Percentiles rank a stretch among this genome's conserved stretches.
Conservation (phyloP, 352 stramenopile genomes). For the Globisporangium viniferum region DNA sequence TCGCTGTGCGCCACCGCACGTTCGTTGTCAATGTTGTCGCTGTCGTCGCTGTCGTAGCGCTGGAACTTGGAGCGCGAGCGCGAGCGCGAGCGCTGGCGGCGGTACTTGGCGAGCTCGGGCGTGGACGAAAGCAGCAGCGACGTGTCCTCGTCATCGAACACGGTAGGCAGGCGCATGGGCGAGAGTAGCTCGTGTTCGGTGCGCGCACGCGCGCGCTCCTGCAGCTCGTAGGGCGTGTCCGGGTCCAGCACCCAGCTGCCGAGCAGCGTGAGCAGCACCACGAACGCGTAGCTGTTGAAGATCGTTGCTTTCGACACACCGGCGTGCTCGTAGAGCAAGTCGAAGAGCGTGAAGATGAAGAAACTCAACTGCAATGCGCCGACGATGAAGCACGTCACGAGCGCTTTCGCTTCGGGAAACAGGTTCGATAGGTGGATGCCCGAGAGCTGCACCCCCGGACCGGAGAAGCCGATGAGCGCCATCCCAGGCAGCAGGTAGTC, state of each 20-base stretch:
- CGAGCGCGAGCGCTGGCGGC: constrained; percentile 10
- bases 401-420: constrained; percentile 60
- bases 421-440: constrained; percentile 77
- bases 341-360: constrained; percentile 69
- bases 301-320: constrained; percentile 38
- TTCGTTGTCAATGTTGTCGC: neutral
- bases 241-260: constrained; percentile 55
- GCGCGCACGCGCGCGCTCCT: constrained; percentile 3
- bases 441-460: constrained; percentile 60
- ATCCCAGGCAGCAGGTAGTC: constrained; percentile 62
- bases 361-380: constrained; percentile 70
- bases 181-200: constrained; percentile 50
- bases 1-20: constrained; percentile 4
- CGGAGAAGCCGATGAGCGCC: constrained; percentile 58
- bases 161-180: constrained; percentile 48
- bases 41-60: constrained; percentile 26
- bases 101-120: constrained; percentile 42
- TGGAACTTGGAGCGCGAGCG: constrained; percentile 16
- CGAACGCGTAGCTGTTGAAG: constrained; percentile 47
- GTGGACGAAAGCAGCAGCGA: constrained; percentile 49
- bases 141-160: constrained; percentile 56
- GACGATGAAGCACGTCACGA: constrained; percentile 71
- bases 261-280: constrained; percentile 49
- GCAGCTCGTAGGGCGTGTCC: constrained; percentile 40
- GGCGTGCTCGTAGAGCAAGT: constrained; percentile 38